Evolutionary conservation across 2,329 filamentous ascomycete species (phyloP).

Genomic region (Ciborinia camelliae): DNA sequence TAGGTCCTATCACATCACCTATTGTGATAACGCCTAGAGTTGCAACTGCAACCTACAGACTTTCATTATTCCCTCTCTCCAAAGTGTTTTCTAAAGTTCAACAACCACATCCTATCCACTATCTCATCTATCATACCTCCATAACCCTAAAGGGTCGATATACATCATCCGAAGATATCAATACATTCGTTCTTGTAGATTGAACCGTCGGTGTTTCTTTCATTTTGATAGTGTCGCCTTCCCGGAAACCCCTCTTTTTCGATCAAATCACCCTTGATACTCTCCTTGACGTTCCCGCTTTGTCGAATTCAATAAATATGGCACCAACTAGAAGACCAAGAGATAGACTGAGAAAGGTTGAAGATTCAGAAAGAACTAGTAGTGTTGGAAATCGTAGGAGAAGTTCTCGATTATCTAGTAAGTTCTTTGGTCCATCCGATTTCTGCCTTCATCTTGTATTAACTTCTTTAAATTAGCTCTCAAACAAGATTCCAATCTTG

Average conservation of each 20-base stretch:
- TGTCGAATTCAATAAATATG: constrained; percentile 17
- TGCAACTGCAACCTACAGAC: too few relatives aligned
- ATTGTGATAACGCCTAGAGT: too few relatives aligned
- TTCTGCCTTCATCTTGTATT: neutral
- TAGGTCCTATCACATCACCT: too few relatives aligned
- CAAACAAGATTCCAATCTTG: constrained; percentile 26
- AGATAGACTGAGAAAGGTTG: constrained; percentile 28
- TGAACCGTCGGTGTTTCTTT: neutral
- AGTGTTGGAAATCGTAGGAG: constrained; percentile 23
- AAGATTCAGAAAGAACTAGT: constrained; percentile 18
- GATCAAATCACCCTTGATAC: neutral
- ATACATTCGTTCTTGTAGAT: neutral
- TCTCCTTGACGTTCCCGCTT: neutral
- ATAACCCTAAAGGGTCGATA: neutral
- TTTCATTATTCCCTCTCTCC: neutral
- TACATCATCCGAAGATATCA: neutral
- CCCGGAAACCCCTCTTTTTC: neutral
- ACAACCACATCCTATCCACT: neutral
- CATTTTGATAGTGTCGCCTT: neutral
- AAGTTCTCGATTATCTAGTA: constrained; percentile 25
- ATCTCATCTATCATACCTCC: neutral
- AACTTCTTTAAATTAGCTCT: constrained; percentile 24
- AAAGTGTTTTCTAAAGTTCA: neutral
- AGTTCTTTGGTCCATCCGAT: neutral
- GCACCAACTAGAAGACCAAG: constrained; percentile 24